Evolutionary conservation across 139 green algal species (phyloP).

Genomic region (Volvox africanus): DNA sequence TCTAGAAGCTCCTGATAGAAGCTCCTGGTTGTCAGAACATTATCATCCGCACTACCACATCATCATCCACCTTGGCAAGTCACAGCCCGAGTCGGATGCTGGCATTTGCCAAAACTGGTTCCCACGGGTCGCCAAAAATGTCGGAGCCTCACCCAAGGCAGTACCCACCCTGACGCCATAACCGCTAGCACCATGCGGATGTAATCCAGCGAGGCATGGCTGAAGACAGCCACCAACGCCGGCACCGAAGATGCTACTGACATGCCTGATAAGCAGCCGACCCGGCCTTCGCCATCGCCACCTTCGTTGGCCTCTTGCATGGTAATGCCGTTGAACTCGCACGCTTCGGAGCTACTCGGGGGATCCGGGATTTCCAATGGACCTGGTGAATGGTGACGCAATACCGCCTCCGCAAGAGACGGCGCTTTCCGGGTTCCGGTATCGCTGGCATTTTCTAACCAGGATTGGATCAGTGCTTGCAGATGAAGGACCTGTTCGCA

Average conservation of each 20-base stretch:
- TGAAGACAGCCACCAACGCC: neutral
- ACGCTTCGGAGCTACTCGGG: neutral
- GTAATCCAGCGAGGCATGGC: conserved; percentile 16
- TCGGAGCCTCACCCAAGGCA: neutral
- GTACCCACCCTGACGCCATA: conserved; percentile 23
- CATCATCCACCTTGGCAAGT: no score
- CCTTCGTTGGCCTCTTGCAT: neutral
- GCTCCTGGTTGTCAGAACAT: no score
- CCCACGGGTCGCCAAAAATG: no score
- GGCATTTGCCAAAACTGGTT: no score
- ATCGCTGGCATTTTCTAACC: neutral
- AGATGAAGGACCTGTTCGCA: neutral
- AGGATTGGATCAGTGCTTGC: neutral
- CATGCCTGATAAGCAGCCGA: no score
- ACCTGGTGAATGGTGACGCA: no score
- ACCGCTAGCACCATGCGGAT: neutral
- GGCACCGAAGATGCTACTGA: neutral
- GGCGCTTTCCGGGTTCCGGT: no score
- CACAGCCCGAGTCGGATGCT: no score
- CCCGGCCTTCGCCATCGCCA: neutral
- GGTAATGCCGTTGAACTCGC: neutral
- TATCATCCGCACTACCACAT: no score
- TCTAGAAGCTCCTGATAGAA: no score
- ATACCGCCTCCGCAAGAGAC: no score
- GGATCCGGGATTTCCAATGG: neutral